Evolutionary conservation across 352 stramenopile species (phyloP).

Genomic region (Phytophthora citricola): DNA sequence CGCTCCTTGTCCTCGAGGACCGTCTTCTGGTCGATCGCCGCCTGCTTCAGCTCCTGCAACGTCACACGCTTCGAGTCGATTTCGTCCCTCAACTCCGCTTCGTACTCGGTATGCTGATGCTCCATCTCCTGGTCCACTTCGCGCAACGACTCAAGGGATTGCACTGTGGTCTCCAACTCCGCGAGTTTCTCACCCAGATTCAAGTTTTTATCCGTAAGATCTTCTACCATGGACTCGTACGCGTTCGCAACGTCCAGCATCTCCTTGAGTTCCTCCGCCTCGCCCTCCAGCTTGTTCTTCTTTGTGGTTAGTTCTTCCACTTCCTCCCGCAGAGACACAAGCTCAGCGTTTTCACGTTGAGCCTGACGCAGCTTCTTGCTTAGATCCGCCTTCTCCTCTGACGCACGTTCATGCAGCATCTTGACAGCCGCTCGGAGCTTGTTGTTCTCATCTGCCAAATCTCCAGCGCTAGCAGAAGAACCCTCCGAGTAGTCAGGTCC

Average conservation of each 20-base stretch:
- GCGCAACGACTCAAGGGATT: conserved; percentile 80
- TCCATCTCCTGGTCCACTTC: conserved; percentile 91
- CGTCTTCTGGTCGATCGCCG: conserved; percentile 56
- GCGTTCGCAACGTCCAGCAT: conserved; percentile 86
- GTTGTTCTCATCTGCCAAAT: conserved; percentile 81
- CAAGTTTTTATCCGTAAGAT: conserved; percentile 90
- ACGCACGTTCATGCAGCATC: conserved; percentile 79
- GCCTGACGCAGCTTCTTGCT: conserved; percentile 82
- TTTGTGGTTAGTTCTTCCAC: conserved; percentile 75
- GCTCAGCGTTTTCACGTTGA: conserved; percentile 75
- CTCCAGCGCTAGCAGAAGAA: conserved; percentile 27
- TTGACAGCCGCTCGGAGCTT: conserved; percentile 86
- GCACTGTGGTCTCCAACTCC: conserved; percentile 73
- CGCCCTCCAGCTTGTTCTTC: conserved; percentile 56
- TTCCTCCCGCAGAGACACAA: conserved; percentile 69
- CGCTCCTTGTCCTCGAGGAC: conserved; percentile 80
- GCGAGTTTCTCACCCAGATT: conserved; percentile 83
- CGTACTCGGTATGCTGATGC: conserved; percentile 87
- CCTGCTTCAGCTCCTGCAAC: conserved; percentile 70
- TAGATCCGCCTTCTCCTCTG: conserved; percentile 83
- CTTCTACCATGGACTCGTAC: conserved; percentile 90
- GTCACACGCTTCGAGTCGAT: conserved; percentile 65
- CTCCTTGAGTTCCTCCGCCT: conserved; percentile 88
- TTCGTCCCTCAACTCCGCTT: conserved; percentile 75
- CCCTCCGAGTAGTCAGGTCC: conserved; percentile 51